Conservation (phyloP, 768 basidiomycete genomes). For the Lactifluus subvellereus region DNA sequence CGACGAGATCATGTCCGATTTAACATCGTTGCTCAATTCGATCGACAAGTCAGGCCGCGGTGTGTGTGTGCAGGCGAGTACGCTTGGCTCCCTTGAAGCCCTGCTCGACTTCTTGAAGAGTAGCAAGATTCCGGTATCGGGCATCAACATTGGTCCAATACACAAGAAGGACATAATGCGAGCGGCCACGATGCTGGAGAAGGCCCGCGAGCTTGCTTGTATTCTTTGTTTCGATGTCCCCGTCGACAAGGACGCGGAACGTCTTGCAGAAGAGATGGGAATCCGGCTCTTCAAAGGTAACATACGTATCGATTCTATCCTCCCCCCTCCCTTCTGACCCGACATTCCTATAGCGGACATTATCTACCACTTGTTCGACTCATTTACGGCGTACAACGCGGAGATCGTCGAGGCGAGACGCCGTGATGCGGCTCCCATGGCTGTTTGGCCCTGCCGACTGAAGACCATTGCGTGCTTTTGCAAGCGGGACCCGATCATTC, state of each 20-base stretch:
- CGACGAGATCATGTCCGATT: slow-evolving; percentile 95
- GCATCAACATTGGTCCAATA: slow-evolving; percentile 96
- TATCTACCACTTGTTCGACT: slow-evolving; percentile 96
- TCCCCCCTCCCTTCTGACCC: background rate
- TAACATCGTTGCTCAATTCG: slow-evolving; percentile 80
- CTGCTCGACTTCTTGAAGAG: slow-evolving; percentile 90
- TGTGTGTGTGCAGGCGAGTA: slow-evolving; percentile 96
- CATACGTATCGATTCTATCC: background rate
- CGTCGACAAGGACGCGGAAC: slow-evolving; percentile 90
- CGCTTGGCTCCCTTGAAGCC: slow-evolving; percentile 94
- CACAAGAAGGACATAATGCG: slow-evolving; percentile 95
- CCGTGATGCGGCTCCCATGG: slow-evolving; percentile 86
- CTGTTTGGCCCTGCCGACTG: slow-evolving; percentile 94
- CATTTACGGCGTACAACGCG: slow-evolving; percentile 90
- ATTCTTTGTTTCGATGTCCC: slow-evolving; percentile 96
- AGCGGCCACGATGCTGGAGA: slow-evolving; percentile 89
- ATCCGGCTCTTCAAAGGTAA: slow-evolving; percentile 90
- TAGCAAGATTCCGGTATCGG: slow-evolving; percentile 96
- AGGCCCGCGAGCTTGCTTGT: slow-evolving; percentile 89
- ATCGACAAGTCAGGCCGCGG: slow-evolving; percentile 95
- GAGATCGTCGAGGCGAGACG: slow-evolving; percentile 92
- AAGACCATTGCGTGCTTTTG: slow-evolving; percentile 92
- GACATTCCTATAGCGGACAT: slow-evolving; percentile 68
- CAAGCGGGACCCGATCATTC: slow-evolving; percentile 95
- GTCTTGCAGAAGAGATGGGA: slow-evolving; percentile 89